phyloP scores from a whole-genome alignment of 2,329 filamentous ascomycete genomes.

The Penicillium capsulatum region DNA sequence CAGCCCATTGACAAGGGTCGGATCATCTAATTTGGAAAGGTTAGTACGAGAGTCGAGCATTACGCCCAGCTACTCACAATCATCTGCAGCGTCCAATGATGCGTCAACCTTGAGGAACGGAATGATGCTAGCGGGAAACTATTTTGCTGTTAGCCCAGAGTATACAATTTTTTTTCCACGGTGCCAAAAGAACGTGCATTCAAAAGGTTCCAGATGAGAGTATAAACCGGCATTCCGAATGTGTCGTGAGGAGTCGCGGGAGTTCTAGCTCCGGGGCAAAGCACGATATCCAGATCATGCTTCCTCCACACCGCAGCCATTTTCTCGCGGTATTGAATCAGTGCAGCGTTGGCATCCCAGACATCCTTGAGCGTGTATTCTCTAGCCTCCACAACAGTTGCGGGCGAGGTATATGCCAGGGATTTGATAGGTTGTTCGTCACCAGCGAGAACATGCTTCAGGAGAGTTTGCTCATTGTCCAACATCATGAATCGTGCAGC shows the following conservation, averaged over 20 bases:
- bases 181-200: slow-evolving; percentile 40
- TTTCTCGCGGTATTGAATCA: no score
- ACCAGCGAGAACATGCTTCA: slow-evolving; percentile 32
- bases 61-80: no score
- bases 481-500: slow-evolving; percentile 31
- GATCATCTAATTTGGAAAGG: slow-evolving; percentile 27
- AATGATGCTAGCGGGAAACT: slow-evolving; percentile 52
- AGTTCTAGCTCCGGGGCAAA: slow-evolving; percentile 49
- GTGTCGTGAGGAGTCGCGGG: slow-evolving; percentile 53
- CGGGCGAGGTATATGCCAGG: slow-evolving; percentile 26
- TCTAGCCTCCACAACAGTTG: slow-evolving; percentile 44
- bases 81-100: no score
- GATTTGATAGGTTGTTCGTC: slow-evolving; percentile 47
- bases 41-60: no score
- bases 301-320: slow-evolving; percentile 45
- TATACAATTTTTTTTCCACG: background rate
- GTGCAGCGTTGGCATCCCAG: slow-evolving; percentile 27
- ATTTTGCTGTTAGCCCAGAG: background rate
- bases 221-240: slow-evolving; percentile 40
- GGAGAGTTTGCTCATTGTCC: slow-evolving; percentile 43
- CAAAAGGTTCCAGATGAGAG: slow-evolving; percentile 50
- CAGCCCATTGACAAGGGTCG: slow-evolving; percentile 40
- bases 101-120: slow-evolving; percentile 44
- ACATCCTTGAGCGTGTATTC: slow-evolving; percentile 37
- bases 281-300: slow-evolving; percentile 48